Percentiles rank a stretch among this genome's conserved stretches.
Evolutionary conservation across 192 early-diverging fungal genomes (phyloP).

Genomic region (Backusella tuberculispora): DNA sequence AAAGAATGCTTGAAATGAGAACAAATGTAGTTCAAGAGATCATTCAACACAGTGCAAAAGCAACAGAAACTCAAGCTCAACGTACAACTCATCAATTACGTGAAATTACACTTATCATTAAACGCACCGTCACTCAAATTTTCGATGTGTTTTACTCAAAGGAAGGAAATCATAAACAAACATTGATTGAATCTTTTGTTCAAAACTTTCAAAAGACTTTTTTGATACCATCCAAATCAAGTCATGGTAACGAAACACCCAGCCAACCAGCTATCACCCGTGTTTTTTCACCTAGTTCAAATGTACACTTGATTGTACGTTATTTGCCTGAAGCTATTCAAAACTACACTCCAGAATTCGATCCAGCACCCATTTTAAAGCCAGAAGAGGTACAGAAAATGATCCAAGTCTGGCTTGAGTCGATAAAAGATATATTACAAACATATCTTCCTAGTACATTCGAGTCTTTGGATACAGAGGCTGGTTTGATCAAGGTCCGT

Average conservation of each 20-base stretch:
- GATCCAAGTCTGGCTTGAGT: slow-evolving; percentile 42
- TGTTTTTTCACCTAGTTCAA: slow-evolving; percentile 58
- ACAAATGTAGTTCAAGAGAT: slow-evolving; percentile 49
- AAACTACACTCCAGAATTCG: slow-evolving; percentile 53
- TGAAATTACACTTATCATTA: slow-evolving; percentile 46
- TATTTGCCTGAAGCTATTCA: slow-evolving; percentile 60
- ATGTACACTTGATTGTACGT: slow-evolving; percentile 58
- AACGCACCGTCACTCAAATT: slow-evolving; percentile 45
- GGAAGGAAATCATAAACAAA: not conserved
- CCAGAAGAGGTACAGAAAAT: slow-evolving; percentile 35
- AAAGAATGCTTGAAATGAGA: slow-evolving; percentile 56
- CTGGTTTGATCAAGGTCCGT: not conserved
- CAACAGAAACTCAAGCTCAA: slow-evolving; percentile 9
- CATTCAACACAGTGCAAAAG: slow-evolving; percentile 23
- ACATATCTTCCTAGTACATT: not conserved
- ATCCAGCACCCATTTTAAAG: slow-evolving; percentile 36
- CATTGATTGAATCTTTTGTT: slow-evolving; percentile 1
- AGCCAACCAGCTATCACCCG: slow-evolving; percentile 34
- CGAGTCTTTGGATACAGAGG: not conserved
- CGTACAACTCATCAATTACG: slow-evolving; percentile 44
- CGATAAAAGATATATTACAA: slow-evolving; percentile 35
- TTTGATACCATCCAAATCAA: slow-evolving; percentile 8
- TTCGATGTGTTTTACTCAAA: slow-evolving; percentile 26
- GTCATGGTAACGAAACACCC: not conserved
- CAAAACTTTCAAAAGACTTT: slow-evolving; percentile 9